Base-by-base conservation (phyloP, 2,329 filamentous ascomycete genomes). In the Peltaster fructicola region DNA sequence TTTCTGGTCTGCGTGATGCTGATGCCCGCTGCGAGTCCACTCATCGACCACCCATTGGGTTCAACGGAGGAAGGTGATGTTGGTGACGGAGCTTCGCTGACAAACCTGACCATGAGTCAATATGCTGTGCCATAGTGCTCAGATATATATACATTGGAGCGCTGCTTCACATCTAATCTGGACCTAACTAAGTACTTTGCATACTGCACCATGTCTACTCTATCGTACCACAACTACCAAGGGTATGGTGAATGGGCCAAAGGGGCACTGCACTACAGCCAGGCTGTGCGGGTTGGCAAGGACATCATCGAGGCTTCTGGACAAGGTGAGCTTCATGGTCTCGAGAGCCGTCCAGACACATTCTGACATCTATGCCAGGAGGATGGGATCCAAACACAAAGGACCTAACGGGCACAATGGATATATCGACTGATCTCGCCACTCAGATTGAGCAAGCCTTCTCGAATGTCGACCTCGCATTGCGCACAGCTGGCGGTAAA, bases 401-500 rank as follows among this genome's bases (percentile, higher is more conserved):
- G 8, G 25, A 25, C 3, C 20, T 17, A 4, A 17, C 16, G n/a
- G n/a, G n/a, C n/a, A n/a, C n/a, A n/a, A n/a, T n/a, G n/a, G n/a
- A n/a, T n/a, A 32, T 42, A 18, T 22, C 30, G 18, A 20, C 23
- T 6, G 39, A 45, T 7, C 33, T 47, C 29, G 35, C 43, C 19
- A 37, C 27, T 0, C 33, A 52, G 23, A 49, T 51, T 31, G 41
- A 46, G 15, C 47, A 50, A 26, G 62, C 65, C 0, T 73, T 73
- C 35, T 43, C 39, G 3, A 73, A 72, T 28, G 59, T 70, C 7
- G 63, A 73, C 1, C 39, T 52, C 4, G 48, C 42, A 14, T 44
- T 73, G 4, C 56, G 52, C 20, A 37, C 57, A 9, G 65, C 64
- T 0, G 68, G 68, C 1, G 63, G 62, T 1, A 57, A 61, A 29